Evolutionary conservation across 495 filamentous ascomycete species (phyloP).

Genomic region (Cairneyella variabilis): DNA sequence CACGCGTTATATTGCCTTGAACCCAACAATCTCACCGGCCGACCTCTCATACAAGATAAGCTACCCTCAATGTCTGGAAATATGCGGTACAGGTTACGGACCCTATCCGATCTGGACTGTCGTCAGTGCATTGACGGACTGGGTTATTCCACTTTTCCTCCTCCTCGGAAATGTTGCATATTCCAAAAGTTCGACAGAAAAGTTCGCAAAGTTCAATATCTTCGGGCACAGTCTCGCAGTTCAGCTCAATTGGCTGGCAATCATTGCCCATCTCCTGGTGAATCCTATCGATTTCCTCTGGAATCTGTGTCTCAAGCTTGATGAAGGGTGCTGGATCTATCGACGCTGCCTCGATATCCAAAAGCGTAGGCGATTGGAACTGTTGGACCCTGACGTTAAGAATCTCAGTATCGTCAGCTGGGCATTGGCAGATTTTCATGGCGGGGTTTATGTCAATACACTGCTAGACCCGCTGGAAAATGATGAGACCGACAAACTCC

Average conservation of each 20-base stretch:
- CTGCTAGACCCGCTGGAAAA: neutral
- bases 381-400: neutral
- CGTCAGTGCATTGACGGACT: neutral
- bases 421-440: neutral
- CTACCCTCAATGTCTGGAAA: neutral
- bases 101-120: neutral
- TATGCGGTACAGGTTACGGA: neutral
- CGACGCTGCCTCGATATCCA: neutral
- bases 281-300: neutral
- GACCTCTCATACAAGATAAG: neutral
- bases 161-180: neutral
- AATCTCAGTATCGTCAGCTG: neutral
- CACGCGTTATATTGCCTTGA: neutral
- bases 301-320: neutral
- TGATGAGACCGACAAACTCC: too few relatives aligned
- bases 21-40: neutral
- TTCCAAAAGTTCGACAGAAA: slow-evolving; percentile 1
- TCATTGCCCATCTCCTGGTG: neutral
- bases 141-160: neutral
- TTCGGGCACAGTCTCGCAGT: neutral
- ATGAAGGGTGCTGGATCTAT: neutral
- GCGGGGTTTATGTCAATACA: neutral
- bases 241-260: neutral
- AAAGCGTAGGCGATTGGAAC: too few relatives aligned
- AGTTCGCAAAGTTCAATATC: neutral